phyloP scores from a whole-genome alignment of 768 basidiomycete species.

The Ephemerocybe angulata region DNA sequence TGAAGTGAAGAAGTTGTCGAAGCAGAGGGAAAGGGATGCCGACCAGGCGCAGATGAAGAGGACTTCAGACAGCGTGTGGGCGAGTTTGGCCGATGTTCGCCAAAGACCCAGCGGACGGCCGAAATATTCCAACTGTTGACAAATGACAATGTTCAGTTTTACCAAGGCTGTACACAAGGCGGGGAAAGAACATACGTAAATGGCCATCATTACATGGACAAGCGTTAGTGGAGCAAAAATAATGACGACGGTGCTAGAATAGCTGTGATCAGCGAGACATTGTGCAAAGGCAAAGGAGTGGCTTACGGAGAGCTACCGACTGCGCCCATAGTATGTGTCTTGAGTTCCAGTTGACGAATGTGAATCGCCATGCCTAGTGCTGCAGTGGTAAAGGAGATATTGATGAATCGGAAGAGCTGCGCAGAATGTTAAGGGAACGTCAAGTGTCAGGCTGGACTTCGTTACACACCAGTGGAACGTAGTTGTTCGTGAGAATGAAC shows the following conservation, averaged over 20 bases:
- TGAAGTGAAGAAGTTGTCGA: slow-evolving; percentile 92
- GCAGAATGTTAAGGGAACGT: slow-evolving; percentile 10
- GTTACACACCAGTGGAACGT: slow-evolving; percentile 68
- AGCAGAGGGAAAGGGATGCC: slow-evolving; percentile 79
- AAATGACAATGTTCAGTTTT: slow-evolving; percentile 5
- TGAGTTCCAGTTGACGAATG: slow-evolving; percentile 59
- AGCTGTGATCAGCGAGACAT: slow-evolving; percentile 1
- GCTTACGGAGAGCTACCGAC: slow-evolving; percentile 81
- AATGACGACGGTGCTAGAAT: slow-evolving; percentile 68
- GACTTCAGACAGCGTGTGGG: slow-evolving; percentile 84
- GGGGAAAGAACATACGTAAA: slow-evolving; percentile 59
- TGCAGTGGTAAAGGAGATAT: slow-evolving; percentile 76
- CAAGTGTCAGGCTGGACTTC: not conserved
- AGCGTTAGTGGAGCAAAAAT: slow-evolving; percentile 83
- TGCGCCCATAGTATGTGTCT: slow-evolving; percentile 54
- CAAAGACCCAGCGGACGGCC: slow-evolving; percentile 89
- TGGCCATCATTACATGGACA: slow-evolving; percentile 78
- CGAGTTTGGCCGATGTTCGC: slow-evolving; percentile 82
- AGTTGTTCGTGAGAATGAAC: slow-evolving; percentile 71
- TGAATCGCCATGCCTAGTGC: slow-evolving; percentile 77
- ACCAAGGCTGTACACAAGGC: not conserved
- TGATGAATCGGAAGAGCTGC: slow-evolving; percentile 81
- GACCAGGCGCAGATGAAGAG: slow-evolving; percentile 94
- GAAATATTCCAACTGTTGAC: slow-evolving; percentile 81
- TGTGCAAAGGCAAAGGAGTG: not conserved